These are phyloP conservation scores for Raddia distichophylla DNA, from an alignment of 176 grass and related monocot genomes.

Conservation along the genomic window DNA sequence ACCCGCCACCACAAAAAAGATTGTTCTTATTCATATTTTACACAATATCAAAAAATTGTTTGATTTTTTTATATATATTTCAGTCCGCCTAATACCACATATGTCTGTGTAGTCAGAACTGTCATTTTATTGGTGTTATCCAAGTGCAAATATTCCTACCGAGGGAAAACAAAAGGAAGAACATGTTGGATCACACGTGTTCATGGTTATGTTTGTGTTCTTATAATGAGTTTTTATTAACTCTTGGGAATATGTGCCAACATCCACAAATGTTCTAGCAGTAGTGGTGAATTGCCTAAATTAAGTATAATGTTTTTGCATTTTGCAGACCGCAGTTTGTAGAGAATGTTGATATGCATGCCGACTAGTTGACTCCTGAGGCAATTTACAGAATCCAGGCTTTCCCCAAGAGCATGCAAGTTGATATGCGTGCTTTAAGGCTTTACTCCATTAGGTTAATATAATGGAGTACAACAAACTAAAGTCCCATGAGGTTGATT, in stretches of 20 bases:
- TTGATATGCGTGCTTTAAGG: constrained; percentile 27
- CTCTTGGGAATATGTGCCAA: constrained; percentile 41
- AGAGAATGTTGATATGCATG: constrained; percentile 22
- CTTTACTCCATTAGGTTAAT: constrained; percentile 42
- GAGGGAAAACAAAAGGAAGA: neutral
- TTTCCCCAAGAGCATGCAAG: constrained; percentile 15
- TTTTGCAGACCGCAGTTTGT: neutral
- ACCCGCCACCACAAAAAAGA: constrained; percentile 12
- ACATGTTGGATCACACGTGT: constrained; percentile 36
- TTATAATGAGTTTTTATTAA: constrained; percentile 31
- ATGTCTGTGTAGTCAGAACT: neutral
- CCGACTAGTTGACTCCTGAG: constrained; percentile 19
- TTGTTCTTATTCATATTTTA: constrained; percentile 16
- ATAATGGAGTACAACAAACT: neutral
- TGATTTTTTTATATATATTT: neutral
- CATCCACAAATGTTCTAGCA: neutral
- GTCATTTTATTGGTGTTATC: constrained; percentile 40
- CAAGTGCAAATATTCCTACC: neutral
- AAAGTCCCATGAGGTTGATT: neutral
- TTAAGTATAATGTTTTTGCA: constrained; percentile 5
- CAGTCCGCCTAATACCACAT: neutral
- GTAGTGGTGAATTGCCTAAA: constrained; percentile 40
- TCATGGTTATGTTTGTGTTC: constrained; percentile 3
- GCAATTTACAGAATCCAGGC: neutral
- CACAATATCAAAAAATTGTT: neutral